phyloP scores from a whole-genome alignment of 768 basidiomycete species.

The Podaxis pistillaris region DNA sequence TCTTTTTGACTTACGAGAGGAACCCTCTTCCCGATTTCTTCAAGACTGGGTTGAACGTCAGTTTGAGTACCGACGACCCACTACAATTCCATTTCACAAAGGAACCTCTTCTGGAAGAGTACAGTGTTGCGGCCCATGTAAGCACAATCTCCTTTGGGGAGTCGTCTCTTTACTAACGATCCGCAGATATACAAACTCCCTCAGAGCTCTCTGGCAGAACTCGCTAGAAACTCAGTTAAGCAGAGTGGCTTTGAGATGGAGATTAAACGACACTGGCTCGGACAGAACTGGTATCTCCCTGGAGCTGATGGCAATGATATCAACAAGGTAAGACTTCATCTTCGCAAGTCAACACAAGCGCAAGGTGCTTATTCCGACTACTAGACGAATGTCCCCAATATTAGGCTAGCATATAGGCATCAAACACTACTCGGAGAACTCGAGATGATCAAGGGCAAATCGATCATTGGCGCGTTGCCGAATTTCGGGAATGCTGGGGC shows the following conservation, averaged over 20 bases:
- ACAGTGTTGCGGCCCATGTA: conserved; percentile 96
- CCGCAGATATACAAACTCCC: conserved; percentile 94
- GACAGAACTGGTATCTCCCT: conserved; percentile 89
- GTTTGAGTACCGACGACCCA: conserved; percentile 93
- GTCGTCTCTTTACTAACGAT: not conserved
- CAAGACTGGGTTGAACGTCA: conserved; percentile 93
- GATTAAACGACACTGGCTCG: conserved; percentile 93
- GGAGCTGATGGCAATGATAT: conserved; percentile 96
- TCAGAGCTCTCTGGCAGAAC: conserved; percentile 90
- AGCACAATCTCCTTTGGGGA: conserved; percentile 23
- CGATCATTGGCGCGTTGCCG: conserved; percentile 1
- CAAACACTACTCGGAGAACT: conserved; percentile 87
- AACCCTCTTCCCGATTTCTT: conserved; percentile 98
- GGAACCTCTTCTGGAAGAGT: conserved; percentile 96
- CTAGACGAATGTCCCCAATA: conserved; percentile 96
- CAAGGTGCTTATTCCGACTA: conserved; percentile 1
- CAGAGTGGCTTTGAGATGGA: conserved; percentile 99
- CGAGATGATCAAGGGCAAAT: conserved; percentile 46
- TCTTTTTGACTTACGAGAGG: conserved; percentile 95
- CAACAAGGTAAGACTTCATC: conserved; percentile 62
- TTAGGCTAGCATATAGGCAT: conserved; percentile 87
- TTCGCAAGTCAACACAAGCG: not conserved
- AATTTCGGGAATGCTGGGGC: not conserved
- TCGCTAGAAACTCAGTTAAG: conserved; percentile 96
- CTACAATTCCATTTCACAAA: conserved; percentile 97